phyloP scores from a whole-genome alignment of 352 stramenopile species.

The Elongisporangium anandrum region DNA sequence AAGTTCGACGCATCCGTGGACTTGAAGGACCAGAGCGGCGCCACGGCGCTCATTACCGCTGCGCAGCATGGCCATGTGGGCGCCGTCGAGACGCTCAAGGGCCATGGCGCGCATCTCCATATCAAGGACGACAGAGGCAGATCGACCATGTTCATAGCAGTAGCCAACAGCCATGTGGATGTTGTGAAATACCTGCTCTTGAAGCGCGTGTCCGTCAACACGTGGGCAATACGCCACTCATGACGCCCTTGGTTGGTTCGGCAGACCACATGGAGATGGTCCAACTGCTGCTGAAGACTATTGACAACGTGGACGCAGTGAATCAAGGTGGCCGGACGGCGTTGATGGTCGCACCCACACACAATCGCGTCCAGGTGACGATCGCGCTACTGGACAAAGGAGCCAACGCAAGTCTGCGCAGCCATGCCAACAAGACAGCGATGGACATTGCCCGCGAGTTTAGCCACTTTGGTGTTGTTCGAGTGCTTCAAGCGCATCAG shows the following conservation, averaged over 20 bases:
- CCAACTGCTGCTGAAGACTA: not conserved
- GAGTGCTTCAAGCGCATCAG: not conserved
- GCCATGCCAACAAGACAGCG: not conserved
- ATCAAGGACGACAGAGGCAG: not conserved
- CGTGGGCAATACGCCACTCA: not conserved
- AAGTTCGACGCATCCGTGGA: conserved; percentile 20
- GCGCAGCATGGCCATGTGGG: conserved; percentile 33
- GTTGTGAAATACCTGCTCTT: not conserved
- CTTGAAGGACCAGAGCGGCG: conserved; percentile 18
- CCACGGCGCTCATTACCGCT: conserved; percentile 30
- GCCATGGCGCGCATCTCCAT: conserved; percentile 8
- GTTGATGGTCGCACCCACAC: not conserved
- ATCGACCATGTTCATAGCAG: not conserved
- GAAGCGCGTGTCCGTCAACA: not conserved
- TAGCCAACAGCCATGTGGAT: not conserved
- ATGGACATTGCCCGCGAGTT: not conserved
- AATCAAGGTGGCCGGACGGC: not conserved
- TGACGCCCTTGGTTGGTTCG: not conserved
- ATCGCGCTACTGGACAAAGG: not conserved
- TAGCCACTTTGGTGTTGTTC: not conserved
- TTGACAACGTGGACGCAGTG: not conserved
- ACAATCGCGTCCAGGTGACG: not conserved
- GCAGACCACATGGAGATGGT: not conserved
- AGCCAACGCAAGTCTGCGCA: not conserved
- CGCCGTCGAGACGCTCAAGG: conserved; percentile 21